Evolutionary conservation across 148 eudicot species (phyloP), one percentile per base, ranked within the genome.

Genomic region (Rhododendron simsii): DNA sequence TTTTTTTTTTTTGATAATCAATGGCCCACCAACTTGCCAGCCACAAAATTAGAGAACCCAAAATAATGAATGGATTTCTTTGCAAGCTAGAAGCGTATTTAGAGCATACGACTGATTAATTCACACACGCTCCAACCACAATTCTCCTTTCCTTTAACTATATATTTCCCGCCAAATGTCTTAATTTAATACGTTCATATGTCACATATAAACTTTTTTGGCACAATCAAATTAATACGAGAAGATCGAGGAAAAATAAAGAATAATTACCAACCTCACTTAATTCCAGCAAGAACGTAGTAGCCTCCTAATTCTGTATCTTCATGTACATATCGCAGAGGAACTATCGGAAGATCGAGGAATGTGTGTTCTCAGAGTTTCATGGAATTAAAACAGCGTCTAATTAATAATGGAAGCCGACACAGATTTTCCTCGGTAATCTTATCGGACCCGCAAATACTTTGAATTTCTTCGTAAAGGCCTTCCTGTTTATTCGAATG

Each of bases 231-330:
- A 30, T 30, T 30, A 30, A 51, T 14, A 14, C 18, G 13, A 11
- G 51, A 50, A 39, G 5, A n/a, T n/a, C n/a, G n/a, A 80, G 11
- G 37, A 30, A 18, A 48, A 21, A 11, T 23, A 45, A 84, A 80
- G 50, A 80, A 55, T 48, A 86, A 33, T 30, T 30, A 30, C 10
- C 35, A 75, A 96, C 99, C 99, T 96, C 99, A 69, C 91, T 95
- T 30, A 30, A 30, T 30, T 81, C 95, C 98, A 48, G 93, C 90
- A 53, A 96, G 98, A 85, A 97, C 87, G 82, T 88, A 86, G 83
- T 91, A 94, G 30, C 98, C 98, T 85, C 95, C 98, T 45, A 97
- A 84, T 78, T 94, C 91, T 4, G 96, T 92, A 83, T 94, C 93
- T 89, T 95, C 96, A 41, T 94, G 93, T 3, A 87, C 98, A 77